A percentile compares a stretch with the other conserved stretches of the same genome.
Evolutionary conservation across 345 rosid species (phyloP).

Genomic region (Pistacia vera): DNA sequence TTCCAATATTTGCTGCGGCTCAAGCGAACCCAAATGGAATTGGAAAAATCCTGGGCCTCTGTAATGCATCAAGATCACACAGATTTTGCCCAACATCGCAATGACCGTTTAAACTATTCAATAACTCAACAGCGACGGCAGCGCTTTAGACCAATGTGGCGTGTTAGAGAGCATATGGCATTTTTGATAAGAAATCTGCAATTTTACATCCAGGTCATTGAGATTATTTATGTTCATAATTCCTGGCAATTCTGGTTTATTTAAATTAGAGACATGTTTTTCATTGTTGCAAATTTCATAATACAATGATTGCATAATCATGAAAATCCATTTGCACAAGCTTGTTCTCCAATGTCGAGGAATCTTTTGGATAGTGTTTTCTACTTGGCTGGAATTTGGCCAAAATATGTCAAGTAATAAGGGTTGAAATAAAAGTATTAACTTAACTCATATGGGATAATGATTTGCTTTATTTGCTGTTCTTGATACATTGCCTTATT

Average conservation of each 20-base stretch:
- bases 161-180: slow-evolving; percentile 96
- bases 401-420: not conserved
- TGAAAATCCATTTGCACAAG: not conserved
- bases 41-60: slow-evolving; percentile 99
- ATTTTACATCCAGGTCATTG: slow-evolving; percentile 86
- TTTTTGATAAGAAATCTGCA: slow-evolving; percentile 95
- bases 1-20: slow-evolving; percentile 92
- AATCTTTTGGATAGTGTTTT: not conserved
- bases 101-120: slow-evolving; percentile 52
- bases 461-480: not conserved
- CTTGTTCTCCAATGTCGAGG: not conserved
- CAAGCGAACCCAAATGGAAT: slow-evolving; percentile 92
- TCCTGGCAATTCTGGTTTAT: not conserved
- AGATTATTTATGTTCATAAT: not conserved
- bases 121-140: slow-evolving; percentile 73
- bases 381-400: not conserved
- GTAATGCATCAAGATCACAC: slow-evolving; percentile 96
- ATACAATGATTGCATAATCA: not conserved
- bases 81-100: slow-evolving; percentile 71
- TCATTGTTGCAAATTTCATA: slow-evolving; percentile 3
- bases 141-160: slow-evolving; percentile 90
- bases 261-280: not conserved
- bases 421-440: not conserved
- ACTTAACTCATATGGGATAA: not conserved
- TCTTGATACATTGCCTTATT: no score